phyloP scores from a whole-genome alignment of 805 yeast species.

The Suhomyces kilbournensis region DNA sequence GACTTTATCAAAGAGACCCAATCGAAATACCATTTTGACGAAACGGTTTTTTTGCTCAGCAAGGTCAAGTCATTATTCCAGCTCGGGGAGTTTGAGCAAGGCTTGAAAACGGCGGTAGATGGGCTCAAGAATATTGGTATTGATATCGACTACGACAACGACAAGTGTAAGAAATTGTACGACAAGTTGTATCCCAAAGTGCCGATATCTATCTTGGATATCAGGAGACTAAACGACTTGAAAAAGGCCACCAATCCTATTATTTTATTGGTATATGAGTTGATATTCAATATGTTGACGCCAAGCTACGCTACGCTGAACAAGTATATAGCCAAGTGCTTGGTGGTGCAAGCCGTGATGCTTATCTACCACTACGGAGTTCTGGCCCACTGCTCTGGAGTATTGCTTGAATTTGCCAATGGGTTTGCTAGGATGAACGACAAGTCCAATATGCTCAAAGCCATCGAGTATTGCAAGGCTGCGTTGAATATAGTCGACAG shows the following conservation, averaged over 20 bases:
- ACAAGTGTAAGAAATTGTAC: conserved; percentile 18
- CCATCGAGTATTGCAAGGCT: conserved; percentile 40
- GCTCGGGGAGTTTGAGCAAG: conserved; percentile 27
- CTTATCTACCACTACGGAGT: conserved; percentile 40
- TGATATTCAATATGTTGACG: conserved; percentile 37
- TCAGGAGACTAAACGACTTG: conserved; percentile 25
- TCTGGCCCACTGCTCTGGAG: conserved; percentile 37
- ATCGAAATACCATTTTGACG: conserved; percentile 28
- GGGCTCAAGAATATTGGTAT: conserved; percentile 37
- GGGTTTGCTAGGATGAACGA: conserved; percentile 24
- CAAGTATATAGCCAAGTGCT: conserved; percentile 23
- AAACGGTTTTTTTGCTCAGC: conserved; percentile 33
- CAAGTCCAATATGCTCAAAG: conserved; percentile 29
- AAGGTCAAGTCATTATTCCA: conserved; percentile 36
- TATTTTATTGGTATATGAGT: conserved; percentile 34
- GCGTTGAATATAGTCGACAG: conserved; percentile 37
- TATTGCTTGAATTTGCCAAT: conserved; percentile 40
- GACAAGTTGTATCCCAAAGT: conserved; percentile 23
- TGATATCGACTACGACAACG: conserved; percentile 25
- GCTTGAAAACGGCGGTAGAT: conserved; percentile 30
- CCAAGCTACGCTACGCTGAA: conserved; percentile 29
- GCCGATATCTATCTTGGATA: conserved; percentile 40
- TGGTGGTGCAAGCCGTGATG: conserved; percentile 31
- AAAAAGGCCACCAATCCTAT: conserved; percentile 23
- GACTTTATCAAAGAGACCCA: conserved; percentile 31